Evolutionary conservation across 2,329 filamentous ascomycete genomes (phyloP).

Genomic region (Scedosporium boydii): DNA sequence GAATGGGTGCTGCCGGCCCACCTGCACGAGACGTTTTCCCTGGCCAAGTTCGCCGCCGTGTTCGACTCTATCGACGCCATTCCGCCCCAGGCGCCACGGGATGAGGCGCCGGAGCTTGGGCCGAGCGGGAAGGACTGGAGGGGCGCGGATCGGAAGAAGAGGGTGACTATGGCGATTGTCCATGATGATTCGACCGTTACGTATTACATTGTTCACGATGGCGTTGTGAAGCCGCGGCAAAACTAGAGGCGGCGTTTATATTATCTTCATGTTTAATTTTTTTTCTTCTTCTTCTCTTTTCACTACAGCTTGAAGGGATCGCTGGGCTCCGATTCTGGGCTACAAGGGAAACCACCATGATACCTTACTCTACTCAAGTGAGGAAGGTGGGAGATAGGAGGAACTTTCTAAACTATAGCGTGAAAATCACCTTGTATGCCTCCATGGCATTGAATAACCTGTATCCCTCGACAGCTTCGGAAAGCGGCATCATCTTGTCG

Average conservation of each 20-base stretch:
- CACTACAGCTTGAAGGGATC: background rate
- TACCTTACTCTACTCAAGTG: no score
- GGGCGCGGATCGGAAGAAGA: slow-evolving; percentile 45
- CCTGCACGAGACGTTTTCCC: slow-evolving; percentile 61
- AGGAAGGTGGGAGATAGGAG: background rate
- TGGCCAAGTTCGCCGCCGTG: slow-evolving; percentile 55
- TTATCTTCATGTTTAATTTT: background rate
- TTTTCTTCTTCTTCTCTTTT: background rate
- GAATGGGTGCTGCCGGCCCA: slow-evolving; percentile 75
- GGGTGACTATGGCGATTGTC: slow-evolving; percentile 63
- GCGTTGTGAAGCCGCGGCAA: slow-evolving; percentile 77
- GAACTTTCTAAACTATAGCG: slow-evolving; percentile 23
- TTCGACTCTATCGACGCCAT: slow-evolving; percentile 53
- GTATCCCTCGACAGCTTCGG: slow-evolving; percentile 57
- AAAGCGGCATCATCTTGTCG: slow-evolving; percentile 63
- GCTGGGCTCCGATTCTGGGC: no score
- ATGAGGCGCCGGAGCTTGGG: slow-evolving; percentile 12
- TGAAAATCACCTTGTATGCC: slow-evolving; percentile 66
- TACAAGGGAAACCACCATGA: no score
- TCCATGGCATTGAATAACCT: slow-evolving; percentile 64
- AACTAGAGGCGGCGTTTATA: slow-evolving; percentile 39
- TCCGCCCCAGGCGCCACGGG: slow-evolving; percentile 16
- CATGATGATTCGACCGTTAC: slow-evolving; percentile 76
- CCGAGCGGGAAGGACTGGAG: slow-evolving; percentile 30
- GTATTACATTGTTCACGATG: slow-evolving; percentile 78